A percentile compares a stretch with the other conserved stretches of the same genome.
Conservation (phyloP, 2,329 filamentous ascomycete species). For the Penicillium italicum region DNA sequence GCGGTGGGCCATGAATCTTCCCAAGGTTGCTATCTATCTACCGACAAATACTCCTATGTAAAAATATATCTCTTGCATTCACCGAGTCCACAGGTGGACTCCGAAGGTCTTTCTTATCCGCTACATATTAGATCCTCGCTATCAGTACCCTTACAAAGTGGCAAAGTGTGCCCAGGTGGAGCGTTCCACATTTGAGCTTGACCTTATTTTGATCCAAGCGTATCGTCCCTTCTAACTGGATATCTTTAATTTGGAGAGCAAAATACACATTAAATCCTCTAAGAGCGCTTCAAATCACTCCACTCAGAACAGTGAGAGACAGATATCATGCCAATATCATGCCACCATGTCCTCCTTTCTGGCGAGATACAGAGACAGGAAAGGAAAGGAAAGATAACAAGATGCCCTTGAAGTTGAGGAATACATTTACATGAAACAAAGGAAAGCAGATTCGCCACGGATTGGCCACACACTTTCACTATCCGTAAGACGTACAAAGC, state of each 20-base stretch:
- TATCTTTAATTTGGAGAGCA: neutral
- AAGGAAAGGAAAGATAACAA: neutral
- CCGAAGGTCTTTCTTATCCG: neutral
- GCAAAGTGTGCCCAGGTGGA: neutral
- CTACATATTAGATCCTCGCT: neutral
- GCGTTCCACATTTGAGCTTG: neutral
- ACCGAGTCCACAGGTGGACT: neutral
- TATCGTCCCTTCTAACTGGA: neutral
- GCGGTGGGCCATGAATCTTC: conserved; percentile 10
- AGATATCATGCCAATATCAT: neutral
- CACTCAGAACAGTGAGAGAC: neutral
- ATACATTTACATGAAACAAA: neutral
- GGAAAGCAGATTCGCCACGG: neutral
- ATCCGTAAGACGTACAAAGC: neutral
- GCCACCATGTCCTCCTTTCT: neutral
- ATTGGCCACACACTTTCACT: neutral
- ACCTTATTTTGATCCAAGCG: neutral
- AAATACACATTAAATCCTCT: neutral
- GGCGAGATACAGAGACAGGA: neutral
- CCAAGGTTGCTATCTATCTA: conserved; percentile 16
- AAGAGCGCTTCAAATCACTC: neutral
- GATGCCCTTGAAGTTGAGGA: neutral
- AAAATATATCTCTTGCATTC: conserved; percentile 12
- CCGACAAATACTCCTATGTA: conserved; percentile 23
- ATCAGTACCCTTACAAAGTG: neutral